Evolutionary conservation across 2,329 filamentous ascomycete species (phyloP).

Genomic region (Beauveria sp.): DNA sequence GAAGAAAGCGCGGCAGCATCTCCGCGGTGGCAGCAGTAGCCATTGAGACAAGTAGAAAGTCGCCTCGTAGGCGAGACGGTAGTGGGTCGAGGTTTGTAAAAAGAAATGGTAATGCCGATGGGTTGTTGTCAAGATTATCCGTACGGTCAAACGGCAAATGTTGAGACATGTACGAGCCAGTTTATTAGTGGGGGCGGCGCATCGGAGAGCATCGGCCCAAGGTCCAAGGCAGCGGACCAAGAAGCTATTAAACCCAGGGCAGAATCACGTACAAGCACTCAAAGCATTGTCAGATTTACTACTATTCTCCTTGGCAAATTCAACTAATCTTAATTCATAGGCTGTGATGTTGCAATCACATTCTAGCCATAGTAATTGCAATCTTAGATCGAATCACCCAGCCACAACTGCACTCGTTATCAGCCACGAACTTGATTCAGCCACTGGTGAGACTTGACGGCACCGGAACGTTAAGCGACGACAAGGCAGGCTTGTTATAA

Average conservation of each 20-base stretch:
- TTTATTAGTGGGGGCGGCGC: conserved; percentile 6
- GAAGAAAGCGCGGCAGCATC: conserved; percentile 43
- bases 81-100: not conserved
- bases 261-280: not conserved
- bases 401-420: no score
- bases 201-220: conserved; percentile 1
- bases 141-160: not conserved
- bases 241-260: not conserved
- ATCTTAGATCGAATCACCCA: no score
- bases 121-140: not conserved
- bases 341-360: no score
- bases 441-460: no score
- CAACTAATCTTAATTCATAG: rapidly evolving
- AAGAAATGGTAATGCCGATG: not conserved
- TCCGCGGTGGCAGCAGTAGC: conserved; percentile 23
- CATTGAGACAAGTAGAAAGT: not conserved
- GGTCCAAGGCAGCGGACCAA: not conserved
- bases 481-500: no score
- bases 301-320: no score
- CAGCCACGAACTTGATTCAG: no score
- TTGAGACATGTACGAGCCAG: conserved; percentile 2
- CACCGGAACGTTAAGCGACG: no score
- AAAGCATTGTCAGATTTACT: rapidly evolving
- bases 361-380: no score
- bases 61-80: not conserved